Conservation (phyloP, 73 alveolate genomes). For the Stentor coeruleus region DNA sequence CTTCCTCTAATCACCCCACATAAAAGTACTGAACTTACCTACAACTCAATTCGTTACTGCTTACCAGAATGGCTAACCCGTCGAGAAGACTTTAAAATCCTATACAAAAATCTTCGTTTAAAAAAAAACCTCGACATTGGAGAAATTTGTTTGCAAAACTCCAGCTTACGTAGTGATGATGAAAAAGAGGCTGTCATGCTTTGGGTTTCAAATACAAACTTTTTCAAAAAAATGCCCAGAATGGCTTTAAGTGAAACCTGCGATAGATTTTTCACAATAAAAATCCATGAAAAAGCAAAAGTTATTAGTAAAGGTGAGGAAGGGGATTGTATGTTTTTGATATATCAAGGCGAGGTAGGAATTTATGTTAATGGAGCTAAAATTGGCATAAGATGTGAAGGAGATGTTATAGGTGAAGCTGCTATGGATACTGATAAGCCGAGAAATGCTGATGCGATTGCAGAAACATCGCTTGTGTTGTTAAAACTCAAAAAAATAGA, state of each 20-base stretch:
- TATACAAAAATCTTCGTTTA: too few species aligned
- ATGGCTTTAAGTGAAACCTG: background rate
- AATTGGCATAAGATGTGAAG: too few species aligned
- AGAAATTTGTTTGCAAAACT: background rate
- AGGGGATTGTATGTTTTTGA: background rate
- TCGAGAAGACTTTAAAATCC: background rate
- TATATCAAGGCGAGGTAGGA: background rate
- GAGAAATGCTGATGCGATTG: background rate
- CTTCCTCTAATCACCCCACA: too few species aligned
- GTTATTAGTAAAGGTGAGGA: background rate
- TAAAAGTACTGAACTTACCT: too few species aligned
- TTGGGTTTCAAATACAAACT: background rate
- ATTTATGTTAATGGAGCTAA: background rate
- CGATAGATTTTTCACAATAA: background rate
- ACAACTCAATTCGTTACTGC: too few species aligned
- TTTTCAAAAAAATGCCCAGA: background rate
- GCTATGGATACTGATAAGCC: background rate
- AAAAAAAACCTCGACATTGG: background rate
- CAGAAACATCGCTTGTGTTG: background rate
- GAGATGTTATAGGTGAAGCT: background rate
- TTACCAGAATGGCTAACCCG: background rate
- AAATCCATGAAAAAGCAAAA: background rate
- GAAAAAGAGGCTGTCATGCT: background rate
- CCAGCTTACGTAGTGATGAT: background rate
- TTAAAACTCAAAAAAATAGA: background rate